phyloP scores from a whole-genome alignment of 2,329 filamentous ascomycete species.

The Piedraia hortae region DNA sequence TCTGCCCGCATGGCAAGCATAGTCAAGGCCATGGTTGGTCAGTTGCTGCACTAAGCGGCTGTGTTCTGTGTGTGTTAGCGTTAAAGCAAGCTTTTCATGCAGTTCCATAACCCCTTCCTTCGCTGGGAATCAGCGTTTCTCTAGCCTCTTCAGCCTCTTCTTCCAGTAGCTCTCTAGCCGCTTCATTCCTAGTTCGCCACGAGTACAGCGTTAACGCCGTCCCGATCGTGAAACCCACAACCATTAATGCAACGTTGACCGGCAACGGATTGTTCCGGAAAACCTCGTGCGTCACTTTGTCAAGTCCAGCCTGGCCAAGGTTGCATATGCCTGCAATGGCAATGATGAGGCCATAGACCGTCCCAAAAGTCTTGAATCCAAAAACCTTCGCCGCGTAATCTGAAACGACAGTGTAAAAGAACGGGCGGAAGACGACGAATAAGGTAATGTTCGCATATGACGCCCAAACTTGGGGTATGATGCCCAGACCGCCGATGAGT shows the following conservation, averaged over 20 bases:
- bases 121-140: constrained; percentile 14
- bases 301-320: constrained; percentile 55
- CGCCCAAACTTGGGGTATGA: constrained; percentile 41
- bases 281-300: constrained; percentile 45
- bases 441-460: constrained; percentile 50
- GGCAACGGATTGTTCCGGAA: constrained; percentile 50
- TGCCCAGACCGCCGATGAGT: constrained; percentile 47
- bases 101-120: constrained; percentile 8
- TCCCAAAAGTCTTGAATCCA: constrained; percentile 78
- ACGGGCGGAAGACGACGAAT: constrained; percentile 60
- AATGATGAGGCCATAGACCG: constrained; percentile 79
- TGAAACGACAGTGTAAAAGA: constrained; percentile 72
- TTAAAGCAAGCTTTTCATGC: constrained; percentile 2
- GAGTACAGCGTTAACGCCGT: constrained; percentile 40
- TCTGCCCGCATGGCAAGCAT: background rate
- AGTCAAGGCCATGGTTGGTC: background rate
- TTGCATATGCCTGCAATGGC: constrained; percentile 63
- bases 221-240: constrained; percentile 35
- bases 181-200: constrained; percentile 19
- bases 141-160: constrained; percentile 19
- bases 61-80: no score
- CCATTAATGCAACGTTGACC: constrained; percentile 43
- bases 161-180: constrained; percentile 16
- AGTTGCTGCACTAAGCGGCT: no score
- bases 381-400: constrained; percentile 83